Conservation (phyloP, 352 stramenopile genomes). For the Phytophthora brassicae region DNA sequence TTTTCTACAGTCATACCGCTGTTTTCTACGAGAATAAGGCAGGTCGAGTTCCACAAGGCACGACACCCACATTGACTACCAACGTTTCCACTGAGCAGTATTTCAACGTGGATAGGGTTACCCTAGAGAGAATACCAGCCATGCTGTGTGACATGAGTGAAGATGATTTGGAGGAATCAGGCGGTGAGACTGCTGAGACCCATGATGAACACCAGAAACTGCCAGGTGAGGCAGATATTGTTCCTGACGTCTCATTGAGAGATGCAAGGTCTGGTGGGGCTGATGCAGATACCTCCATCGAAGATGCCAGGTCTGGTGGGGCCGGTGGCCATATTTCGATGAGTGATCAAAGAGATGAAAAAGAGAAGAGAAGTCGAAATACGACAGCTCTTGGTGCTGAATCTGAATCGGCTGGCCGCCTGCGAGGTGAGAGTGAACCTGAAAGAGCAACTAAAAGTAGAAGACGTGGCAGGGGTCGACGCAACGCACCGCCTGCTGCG, state of each 20-base stretch:
- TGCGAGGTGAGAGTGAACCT: not conserved
- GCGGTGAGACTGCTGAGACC: not conserved
- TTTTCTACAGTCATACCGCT: constrained; percentile 11
- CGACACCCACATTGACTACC: not conserved
- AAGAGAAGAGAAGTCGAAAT: not conserved
- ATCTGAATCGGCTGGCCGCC: not conserved
- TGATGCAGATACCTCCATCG: no score
- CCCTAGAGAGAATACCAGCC: not conserved
- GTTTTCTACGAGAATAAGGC: constrained; percentile 14
- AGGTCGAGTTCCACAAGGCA: not conserved
- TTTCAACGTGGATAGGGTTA: constrained; percentile 3
- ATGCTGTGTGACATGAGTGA: constrained; percentile 1
- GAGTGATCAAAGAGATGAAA: no score
- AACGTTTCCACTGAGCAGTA: not conserved
- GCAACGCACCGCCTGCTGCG: constrained; percentile 4
- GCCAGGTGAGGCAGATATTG: constrained; percentile 6
- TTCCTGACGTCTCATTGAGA: not conserved
- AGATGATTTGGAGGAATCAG: not conserved
- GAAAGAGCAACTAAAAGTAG: not conserved
- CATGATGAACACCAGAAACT: not conserved
- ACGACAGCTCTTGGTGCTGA: not conserved
- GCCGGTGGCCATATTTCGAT: not conserved
- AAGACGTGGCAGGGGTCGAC: constrained; percentile 1
- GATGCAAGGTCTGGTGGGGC: constrained; percentile 4
- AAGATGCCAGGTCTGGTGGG: constrained; percentile 7